A percentile compares a stretch with the other conserved stretches of the same genome.
phyloP scores from a whole-genome alignment of 177 flowering plant genomes.

The Vitis hybrid region DNA sequence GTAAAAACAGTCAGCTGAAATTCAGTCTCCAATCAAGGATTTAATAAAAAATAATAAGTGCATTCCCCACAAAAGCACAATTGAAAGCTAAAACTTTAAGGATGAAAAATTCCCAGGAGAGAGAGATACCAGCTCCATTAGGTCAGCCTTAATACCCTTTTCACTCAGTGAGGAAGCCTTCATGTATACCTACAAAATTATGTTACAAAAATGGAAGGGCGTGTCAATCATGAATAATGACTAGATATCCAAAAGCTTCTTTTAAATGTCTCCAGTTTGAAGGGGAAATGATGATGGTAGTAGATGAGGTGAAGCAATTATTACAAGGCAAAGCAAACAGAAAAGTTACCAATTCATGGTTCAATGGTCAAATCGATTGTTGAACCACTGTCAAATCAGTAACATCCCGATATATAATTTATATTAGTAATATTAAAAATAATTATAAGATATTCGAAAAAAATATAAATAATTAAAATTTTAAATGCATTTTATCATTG shows the following conservation, averaged over 20 bases:
- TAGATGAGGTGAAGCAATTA: no score
- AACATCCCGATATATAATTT: no score
- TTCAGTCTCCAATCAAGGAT: neutral
- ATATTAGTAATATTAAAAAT: neutral
- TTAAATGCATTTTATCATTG: no score
- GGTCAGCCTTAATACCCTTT: constrained; percentile 20
- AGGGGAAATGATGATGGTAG: no score
- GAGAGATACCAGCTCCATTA: constrained; percentile 64
- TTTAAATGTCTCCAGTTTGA: no score
- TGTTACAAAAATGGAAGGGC: neutral
- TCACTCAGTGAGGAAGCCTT: constrained; percentile 27
- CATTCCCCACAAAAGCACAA: constrained; percentile 2
- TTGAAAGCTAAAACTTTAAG: constrained; percentile 6
- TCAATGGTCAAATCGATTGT: no score
- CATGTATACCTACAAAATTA: constrained; percentile 45
- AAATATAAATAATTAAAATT: no score
- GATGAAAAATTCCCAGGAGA: constrained; percentile 43
- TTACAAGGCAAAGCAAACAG: no score
- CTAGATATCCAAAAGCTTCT: no score
- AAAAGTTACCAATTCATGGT: no score
- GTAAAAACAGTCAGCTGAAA: neutral
- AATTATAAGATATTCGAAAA: no score
- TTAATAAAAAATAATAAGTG: neutral
- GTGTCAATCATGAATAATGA: neutral
- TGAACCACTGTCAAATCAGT: no score